Base-by-base conservation (phyloP, 129 eudicot species). In the Centaurea solstitialis region DNA sequence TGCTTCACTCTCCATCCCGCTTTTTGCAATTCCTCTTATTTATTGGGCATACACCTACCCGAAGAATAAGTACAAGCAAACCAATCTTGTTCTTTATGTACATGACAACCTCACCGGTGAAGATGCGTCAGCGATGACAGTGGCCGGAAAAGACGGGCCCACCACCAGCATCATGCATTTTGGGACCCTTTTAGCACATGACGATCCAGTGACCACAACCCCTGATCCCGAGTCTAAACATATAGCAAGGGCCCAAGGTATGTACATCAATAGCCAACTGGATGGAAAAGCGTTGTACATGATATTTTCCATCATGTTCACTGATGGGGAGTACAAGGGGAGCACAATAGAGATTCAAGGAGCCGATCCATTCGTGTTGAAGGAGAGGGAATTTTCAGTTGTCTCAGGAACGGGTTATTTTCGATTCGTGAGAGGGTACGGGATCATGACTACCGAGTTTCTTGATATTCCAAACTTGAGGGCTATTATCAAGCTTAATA, bases 261-360 rank as follows among this genome's bases (percentile, higher is more conserved):
- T 89, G 90, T 89, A 89, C 79, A 73, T 89, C 37, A 89, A 89
- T 11, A 82, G 89, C 28, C 93, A 89, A n/a, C 33, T 87, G 12
- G 89, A 89, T 74, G 93, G 93, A 43, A 87, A 82, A 79, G 90
- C 86, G 12, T 35, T 87, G 74, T 87, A 76, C 76, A 26, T 89
- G 82, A 82, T 83, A 5, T 89, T 89, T 79, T 89, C 93, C 8
- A 68, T 89, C 70, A 77, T 87, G 57, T 89, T 89, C 45, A 87
- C 79, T 18, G 82, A 85, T 20, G 93, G 90, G 47, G 82, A 84
- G 18, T 89, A 75, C 10, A 89, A 89, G 68, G 90, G 90, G 17
- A 89, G 90, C 81, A 87, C 82, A 0, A 33, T 89, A 78, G 93
- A 89, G 79, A 89, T 89, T 72, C 93, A 89, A 15, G 93, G 93